Percentiles rank a stretch among this genome's conserved stretches.
These are phyloP conservation scores for Vigna trinervia DNA, from an alignment of 306 rosid genomes.

Conservation along the genomic window DNA sequence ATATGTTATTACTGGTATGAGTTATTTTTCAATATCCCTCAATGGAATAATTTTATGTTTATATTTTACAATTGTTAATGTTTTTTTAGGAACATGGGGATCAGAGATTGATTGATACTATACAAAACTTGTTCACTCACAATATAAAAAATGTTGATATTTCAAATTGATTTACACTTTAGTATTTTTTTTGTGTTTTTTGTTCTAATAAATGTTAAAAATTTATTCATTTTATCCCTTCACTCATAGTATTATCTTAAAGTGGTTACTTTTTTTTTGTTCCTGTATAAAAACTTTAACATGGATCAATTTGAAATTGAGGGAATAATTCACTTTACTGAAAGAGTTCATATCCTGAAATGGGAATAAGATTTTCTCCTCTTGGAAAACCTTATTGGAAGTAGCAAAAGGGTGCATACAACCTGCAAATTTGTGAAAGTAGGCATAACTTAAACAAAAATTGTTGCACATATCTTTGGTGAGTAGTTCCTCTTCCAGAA, in stretches of 20 bases:
- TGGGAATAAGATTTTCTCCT: constrained; percentile 24
- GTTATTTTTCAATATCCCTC: neutral
- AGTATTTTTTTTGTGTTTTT: neutral
- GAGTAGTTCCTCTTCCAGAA: constrained; percentile 15
- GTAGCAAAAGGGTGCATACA: neutral
- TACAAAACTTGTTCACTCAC: neutral
- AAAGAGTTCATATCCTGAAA: constrained; percentile 2
- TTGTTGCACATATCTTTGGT: neutral
- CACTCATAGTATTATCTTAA: neutral
- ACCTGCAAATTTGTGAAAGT: constrained; percentile 16
- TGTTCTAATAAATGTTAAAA: neutral
- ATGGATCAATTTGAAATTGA: neutral
- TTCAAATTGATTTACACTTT: neutral
- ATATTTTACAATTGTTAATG: neutral
- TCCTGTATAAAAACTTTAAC: neutral
- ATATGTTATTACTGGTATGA: neutral
- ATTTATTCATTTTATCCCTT: neutral
- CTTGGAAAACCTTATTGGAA: constrained; percentile 10
- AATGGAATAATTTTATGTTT: too few species aligned
- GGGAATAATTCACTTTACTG: neutral
- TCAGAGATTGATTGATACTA: neutral
- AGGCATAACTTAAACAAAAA: constrained; percentile 8
- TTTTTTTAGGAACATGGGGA: neutral
- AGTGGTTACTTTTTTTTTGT: neutral
- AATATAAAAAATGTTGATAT: neutral